Evolutionary conservation across 768 basidiomycete species (phyloP), one percentile per base, ranked within the genome.

Genomic region (Boletellus ananas): DNA sequence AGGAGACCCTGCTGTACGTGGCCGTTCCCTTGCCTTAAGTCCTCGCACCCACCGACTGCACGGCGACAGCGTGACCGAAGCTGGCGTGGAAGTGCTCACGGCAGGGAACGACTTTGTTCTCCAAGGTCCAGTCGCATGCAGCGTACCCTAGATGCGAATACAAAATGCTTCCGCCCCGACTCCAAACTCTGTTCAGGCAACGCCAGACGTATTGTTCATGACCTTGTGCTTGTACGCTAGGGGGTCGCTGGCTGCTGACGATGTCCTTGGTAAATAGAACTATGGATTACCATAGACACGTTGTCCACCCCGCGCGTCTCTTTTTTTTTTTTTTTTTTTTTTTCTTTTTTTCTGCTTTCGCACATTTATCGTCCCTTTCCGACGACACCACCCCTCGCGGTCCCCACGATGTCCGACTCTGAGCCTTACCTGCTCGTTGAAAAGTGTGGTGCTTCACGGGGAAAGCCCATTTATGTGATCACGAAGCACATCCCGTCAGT

Each of bases 1-100:
- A 99, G 67, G 96, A 99, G 62, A 97, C 95, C 1, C 73, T 99
- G 33, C 69, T 99, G 94, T 94, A 62, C 60, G 92, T 79, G 34
- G 43, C 18, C 14, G 43, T 14, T 48, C 45, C n/a, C 16, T 37
- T 57, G 37, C 34, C 33, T 39, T 41, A 21, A 34, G 38, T 44
- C 23, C 42, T 34, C 3, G 29, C 29, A 29, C 29, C 21, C 23
- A 27, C 60, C 72, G 43, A 65, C 50, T 31, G 35, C 29, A 16
- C 49, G 31, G 37, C 41, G 34, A 43, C 62, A 96, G 94, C 46
- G 85, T 97, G 60, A 96, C 94, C 25, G 93, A 94, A 59, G 87
- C 82, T 18, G 94, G 94, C 3, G 86, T 87, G 29, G 94, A 97
- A 66, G 76, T 94, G 54, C 75, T 97, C 25, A 95, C 94, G 5